These are phyloP conservation scores for Starmerella roubikii DNA, from an alignment of 805 yeast genomes.

Conservation along the genomic window DNA sequence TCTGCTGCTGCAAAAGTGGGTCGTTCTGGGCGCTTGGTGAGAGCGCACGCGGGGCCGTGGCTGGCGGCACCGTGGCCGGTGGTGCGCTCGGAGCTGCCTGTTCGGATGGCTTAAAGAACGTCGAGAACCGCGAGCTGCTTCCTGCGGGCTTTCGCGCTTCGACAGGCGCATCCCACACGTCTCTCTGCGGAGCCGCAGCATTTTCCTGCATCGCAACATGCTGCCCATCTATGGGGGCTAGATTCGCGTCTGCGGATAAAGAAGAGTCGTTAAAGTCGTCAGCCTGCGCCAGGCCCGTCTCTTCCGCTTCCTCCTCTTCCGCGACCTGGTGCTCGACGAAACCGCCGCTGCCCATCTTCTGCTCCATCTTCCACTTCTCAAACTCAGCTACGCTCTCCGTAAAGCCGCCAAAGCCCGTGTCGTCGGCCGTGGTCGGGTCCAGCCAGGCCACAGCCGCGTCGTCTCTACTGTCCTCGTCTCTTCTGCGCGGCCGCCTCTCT, in stretches of 20 bases:
- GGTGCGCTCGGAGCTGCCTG: background rate
- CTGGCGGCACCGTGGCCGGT: background rate
- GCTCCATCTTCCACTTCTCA: conserved; percentile 20
- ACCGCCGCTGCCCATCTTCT: conserved; percentile 1
- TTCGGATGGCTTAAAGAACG: conserved; percentile 13
- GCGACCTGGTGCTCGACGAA: no score
- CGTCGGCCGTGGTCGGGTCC: conserved; percentile 10
- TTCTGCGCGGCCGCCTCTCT: background rate
- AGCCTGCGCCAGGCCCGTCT: background rate
- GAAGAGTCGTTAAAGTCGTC: background rate
- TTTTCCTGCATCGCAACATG: conserved; percentile 3
- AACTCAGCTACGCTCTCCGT: conserved; percentile 18
- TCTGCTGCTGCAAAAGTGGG: background rate
- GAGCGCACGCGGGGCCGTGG: no score
- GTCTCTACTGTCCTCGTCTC: conserved; percentile 2
- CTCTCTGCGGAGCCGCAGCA: background rate
- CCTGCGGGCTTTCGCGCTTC: conserved; percentile 2
- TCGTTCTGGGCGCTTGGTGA: no score
- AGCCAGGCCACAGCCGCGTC: conserved; percentile 13
- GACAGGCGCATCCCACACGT: background rate
- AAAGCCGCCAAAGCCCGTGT: conserved; percentile 9
- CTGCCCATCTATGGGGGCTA: no score
- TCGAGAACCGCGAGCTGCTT: conserved; percentile 15
- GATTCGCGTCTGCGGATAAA: background rate
- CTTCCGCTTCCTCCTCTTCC: background rate